A percentile compares a stretch with the other conserved stretches of the same genome.
Conservation (phyloP, 441 rosid species). For the Viola pubescens region DNA sequence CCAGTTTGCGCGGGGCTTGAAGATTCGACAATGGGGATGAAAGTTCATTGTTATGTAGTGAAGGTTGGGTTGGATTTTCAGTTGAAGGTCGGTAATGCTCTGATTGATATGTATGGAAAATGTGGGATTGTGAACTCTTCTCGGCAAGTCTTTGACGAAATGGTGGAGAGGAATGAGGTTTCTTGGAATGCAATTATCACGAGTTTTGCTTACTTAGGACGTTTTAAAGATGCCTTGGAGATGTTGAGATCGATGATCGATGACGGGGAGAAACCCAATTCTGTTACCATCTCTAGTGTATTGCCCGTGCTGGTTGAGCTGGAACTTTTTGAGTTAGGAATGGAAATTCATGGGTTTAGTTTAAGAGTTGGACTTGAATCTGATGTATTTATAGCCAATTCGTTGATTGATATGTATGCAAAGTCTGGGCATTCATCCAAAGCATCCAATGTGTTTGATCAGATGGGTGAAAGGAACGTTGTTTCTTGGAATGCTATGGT, state of each 20-base stretch:
- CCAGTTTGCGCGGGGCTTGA: constrained; percentile 53
- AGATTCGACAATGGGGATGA: constrained; percentile 42
- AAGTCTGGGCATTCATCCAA: constrained; percentile 63
- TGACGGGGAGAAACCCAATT: constrained; percentile 44
- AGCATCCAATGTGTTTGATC: constrained; percentile 56
- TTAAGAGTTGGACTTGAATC: constrained; percentile 45
- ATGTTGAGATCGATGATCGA: constrained; percentile 68
- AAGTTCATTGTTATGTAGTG: constrained; percentile 40
- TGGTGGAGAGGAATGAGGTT: constrained; percentile 62
- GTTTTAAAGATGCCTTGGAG: constrained; percentile 52
- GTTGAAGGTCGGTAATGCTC: constrained; percentile 53
- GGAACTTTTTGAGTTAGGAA: constrained; percentile 61
- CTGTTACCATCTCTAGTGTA: constrained; percentile 64
- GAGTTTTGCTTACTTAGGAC: constrained; percentile 50
- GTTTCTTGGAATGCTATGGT: constrained; percentile 79
- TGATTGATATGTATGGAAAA: constrained; percentile 75
- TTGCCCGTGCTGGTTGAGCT: constrained; percentile 73
- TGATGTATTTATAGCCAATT: constrained; percentile 63
- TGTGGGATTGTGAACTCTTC: constrained; percentile 58
- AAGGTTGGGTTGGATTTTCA: constrained; percentile 41
- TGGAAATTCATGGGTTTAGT: constrained; percentile 66
- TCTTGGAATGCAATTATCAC: constrained; percentile 90
- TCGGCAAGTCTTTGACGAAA: constrained; percentile 45
- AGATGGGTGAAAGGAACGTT: constrained; percentile 49
- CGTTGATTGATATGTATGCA: constrained; percentile 84